Conservation (phyloP, 345 rosid species). For the Gossypium bickii region DNA sequence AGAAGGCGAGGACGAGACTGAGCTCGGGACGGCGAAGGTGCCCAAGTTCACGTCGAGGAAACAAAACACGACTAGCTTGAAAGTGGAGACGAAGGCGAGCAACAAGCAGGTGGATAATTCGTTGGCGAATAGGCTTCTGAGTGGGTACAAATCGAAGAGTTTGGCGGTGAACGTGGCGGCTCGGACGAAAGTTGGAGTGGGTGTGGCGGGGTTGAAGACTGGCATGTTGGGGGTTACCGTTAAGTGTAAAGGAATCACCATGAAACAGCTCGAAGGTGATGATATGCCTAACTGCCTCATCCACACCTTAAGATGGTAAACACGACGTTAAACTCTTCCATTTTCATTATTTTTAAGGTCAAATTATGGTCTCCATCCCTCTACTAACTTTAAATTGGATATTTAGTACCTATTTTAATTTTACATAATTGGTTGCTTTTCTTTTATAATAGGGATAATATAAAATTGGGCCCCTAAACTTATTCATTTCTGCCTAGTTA, state of each 20-base stretch:
- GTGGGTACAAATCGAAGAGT: conserved; percentile 30
- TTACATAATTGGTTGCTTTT: no score
- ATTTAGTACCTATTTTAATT: no score
- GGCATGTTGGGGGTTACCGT: conserved; percentile 50
- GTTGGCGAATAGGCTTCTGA: conserved; percentile 32
- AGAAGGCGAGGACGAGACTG: conserved; percentile 30
- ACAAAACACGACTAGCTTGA: conserved; percentile 52
- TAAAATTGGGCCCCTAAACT: no score
- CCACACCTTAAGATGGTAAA: conserved; percentile 57
- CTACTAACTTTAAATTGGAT: no score
- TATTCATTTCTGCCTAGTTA: no score
- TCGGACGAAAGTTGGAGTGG: conserved; percentile 49
- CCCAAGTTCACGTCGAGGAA: conserved; percentile 41
- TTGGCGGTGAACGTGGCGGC: conserved; percentile 49
- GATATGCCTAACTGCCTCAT: conserved; percentile 58
- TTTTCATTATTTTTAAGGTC: background rate
- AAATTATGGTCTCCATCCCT: no score
- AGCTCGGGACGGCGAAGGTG: conserved; percentile 34
- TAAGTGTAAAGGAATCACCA: conserved; percentile 43
- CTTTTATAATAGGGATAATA: no score
- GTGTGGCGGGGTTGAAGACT: conserved; percentile 31
- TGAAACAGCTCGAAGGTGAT: conserved; percentile 41
- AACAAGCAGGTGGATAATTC: conserved; percentile 36
- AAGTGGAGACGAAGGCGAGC: conserved; percentile 42
- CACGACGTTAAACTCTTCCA: background rate